Evolutionary conservation across 2,329 filamentous ascomycete genomes (phyloP).

Genomic region (Pseudogymnoascus sp.): DNA sequence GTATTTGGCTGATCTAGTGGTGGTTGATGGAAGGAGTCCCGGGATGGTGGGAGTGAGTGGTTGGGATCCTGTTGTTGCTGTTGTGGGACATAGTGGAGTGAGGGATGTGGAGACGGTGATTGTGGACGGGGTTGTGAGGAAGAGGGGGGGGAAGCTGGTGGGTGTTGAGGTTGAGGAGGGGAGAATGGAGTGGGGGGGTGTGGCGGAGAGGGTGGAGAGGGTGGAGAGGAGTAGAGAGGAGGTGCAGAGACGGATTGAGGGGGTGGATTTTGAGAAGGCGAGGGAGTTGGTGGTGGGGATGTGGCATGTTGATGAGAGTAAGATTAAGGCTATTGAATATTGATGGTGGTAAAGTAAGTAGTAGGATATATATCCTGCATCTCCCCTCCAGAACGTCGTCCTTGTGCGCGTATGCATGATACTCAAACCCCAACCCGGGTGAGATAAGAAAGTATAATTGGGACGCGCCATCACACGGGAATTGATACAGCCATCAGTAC

Average conservation of each 20-base stretch:
- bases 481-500: no score
- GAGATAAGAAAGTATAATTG: no score
- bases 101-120: slow-evolving; percentile 36
- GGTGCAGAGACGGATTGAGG: slow-evolving; percentile 26
- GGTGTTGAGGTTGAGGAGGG: slow-evolving; percentile 12
- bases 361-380: no score
- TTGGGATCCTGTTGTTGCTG: slow-evolving; percentile 34
- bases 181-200: slow-evolving; percentile 13
- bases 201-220: slow-evolving; percentile 16
- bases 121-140: slow-evolving; percentile 34
- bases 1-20: slow-evolving; percentile 38
- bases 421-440: no score
- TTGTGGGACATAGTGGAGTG: slow-evolving; percentile 34
- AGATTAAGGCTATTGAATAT: slow-evolving; percentile 25
- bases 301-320: slow-evolving; percentile 25
- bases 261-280: slow-evolving; percentile 24
- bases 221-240: slow-evolving; percentile 26
- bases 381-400: no score
- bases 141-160: slow-evolving; percentile 24
- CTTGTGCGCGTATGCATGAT: no score
- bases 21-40: slow-evolving; percentile 36
- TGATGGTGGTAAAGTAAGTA: slow-evolving; percentile 12
- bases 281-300: slow-evolving; percentile 25
- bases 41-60: slow-evolving; percentile 34
- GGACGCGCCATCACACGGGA: no score